phyloP scores from a whole-genome alignment of 495 filamentous ascomycete genomes.

The Aspergillus biplanus region DNA sequence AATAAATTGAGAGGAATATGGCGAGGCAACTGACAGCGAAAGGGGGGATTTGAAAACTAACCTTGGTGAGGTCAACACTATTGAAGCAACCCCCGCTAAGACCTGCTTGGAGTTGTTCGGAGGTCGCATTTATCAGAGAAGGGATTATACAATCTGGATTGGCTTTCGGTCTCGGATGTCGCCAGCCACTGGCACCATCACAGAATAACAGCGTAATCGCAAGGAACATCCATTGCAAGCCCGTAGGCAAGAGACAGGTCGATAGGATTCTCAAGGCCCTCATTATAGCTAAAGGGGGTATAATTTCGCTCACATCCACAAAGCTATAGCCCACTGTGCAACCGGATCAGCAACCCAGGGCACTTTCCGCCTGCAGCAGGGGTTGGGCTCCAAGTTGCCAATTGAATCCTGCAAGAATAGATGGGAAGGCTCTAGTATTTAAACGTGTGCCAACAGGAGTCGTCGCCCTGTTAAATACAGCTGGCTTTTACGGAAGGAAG shows the following conservation, averaged over 20 bases:
- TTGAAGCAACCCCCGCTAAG: constrained; percentile 55
- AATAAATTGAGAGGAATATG: neutral
- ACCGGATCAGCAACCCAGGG: too few species aligned
- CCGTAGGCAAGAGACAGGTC: neutral
- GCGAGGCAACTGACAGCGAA: neutral
- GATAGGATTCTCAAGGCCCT: too few species aligned
- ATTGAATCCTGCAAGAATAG: too few species aligned
- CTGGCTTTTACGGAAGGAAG: too few species aligned
- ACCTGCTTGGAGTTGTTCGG: constrained; percentile 55
- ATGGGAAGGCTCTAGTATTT: too few species aligned
- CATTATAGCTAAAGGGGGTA: too few species aligned
- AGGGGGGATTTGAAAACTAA: constrained; percentile 15
- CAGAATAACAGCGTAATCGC: neutral
- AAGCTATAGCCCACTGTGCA: too few species aligned
- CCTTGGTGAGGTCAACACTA: constrained; percentile 61
- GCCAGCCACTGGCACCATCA: neutral
- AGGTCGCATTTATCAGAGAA: constrained; percentile 50
- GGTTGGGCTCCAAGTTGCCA: too few species aligned
- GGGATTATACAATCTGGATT: constrained; percentile 3
- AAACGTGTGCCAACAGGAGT: too few species aligned
- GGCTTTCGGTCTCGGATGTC: neutral
- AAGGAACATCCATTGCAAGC: neutral
- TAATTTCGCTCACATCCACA: too few species aligned
- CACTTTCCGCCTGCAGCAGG: too few species aligned
- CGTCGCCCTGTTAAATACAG: too few species aligned